phyloP scores from a whole-genome alignment of 139 green algal species.

The Yamagishiella unicocca region DNA sequence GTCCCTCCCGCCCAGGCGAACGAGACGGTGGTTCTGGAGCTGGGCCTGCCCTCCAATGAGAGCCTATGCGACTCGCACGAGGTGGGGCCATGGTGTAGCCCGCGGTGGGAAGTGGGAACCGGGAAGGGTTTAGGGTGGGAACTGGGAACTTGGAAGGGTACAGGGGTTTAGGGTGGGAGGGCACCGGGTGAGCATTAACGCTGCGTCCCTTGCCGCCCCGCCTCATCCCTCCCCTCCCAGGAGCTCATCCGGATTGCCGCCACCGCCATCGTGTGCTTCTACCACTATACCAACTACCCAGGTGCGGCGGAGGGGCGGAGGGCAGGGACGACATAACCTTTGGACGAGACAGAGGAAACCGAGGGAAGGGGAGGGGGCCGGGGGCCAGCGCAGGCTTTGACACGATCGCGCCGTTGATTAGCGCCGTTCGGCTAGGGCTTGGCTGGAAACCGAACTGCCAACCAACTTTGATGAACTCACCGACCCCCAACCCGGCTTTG shows the following conservation, averaged over 20 bases:
- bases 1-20: neutral
- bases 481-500: too few species aligned
- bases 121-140: too few species aligned
- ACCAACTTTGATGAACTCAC: too few species aligned
- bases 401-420: too few species aligned
- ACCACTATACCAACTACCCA: constrained; percentile 49
- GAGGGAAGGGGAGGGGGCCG: neutral
- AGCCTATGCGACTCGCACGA: neutral
- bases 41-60: constrained; percentile 39
- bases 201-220: neutral
- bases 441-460: too few species aligned
- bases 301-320: neutral
- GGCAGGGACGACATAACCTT: too few species aligned
- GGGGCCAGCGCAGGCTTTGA: too few species aligned
- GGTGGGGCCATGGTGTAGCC: neutral
- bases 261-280: constrained; percentile 29
- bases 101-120: neutral
- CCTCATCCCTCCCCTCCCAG: neutral
- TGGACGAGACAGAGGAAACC: neutral
- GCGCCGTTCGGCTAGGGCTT: too few species aligned
- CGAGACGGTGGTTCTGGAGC: neutral
- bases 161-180: too few species aligned
- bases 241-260: constrained; percentile 44
- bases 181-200: too few species aligned
- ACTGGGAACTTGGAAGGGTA: too few species aligned